Conservation (phyloP, 768 basidiomycete genomes). For the Boletales sp. region DNA sequence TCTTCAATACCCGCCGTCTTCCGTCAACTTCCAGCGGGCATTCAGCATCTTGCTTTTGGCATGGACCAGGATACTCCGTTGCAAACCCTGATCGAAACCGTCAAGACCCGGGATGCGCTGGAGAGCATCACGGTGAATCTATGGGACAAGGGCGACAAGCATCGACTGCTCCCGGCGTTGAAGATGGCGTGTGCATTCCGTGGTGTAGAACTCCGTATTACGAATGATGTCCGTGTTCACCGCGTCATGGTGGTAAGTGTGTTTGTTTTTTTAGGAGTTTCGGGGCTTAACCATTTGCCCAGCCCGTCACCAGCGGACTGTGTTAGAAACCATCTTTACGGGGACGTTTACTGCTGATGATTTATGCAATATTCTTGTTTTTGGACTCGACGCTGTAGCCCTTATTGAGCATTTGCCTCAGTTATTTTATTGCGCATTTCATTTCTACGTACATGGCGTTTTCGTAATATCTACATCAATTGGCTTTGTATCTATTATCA, state of each 20-base stretch:
- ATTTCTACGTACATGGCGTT: no score
- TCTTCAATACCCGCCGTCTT: slow-evolving; percentile 37
- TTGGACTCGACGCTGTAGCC: slow-evolving; percentile 17
- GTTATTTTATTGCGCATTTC: no score
- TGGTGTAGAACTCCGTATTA: slow-evolving; percentile 53
- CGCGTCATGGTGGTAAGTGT: slow-evolving; percentile 48
- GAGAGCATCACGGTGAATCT: slow-evolving; percentile 50
- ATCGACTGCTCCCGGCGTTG: slow-evolving; percentile 50
- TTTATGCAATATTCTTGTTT: slow-evolving; percentile 2
- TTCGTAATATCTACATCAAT: neutral
- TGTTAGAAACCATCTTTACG: slow-evolving; percentile 14
- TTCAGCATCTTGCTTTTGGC: slow-evolving; percentile 60
- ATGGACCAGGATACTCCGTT: slow-evolving; percentile 54
- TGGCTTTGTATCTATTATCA: no score
- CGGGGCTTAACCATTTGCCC: slow-evolving; percentile 9
- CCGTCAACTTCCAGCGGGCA: slow-evolving; percentile 43
- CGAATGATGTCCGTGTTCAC: slow-evolving; percentile 49
- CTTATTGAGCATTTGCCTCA: neutral
- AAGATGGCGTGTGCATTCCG: slow-evolving; percentile 62
- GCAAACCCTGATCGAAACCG: slow-evolving; percentile 50
- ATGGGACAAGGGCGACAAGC: slow-evolving; percentile 48
- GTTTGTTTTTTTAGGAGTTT: slow-evolving; percentile 8
- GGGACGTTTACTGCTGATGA: neutral
- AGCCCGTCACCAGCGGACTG: slow-evolving; percentile 15
- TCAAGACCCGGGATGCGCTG: slow-evolving; percentile 45